Evolutionary conservation across 1,284 basidiomycete species (phyloP), one percentile per base, ranked within the genome.

Genomic region (Puccinia horiana): DNA sequence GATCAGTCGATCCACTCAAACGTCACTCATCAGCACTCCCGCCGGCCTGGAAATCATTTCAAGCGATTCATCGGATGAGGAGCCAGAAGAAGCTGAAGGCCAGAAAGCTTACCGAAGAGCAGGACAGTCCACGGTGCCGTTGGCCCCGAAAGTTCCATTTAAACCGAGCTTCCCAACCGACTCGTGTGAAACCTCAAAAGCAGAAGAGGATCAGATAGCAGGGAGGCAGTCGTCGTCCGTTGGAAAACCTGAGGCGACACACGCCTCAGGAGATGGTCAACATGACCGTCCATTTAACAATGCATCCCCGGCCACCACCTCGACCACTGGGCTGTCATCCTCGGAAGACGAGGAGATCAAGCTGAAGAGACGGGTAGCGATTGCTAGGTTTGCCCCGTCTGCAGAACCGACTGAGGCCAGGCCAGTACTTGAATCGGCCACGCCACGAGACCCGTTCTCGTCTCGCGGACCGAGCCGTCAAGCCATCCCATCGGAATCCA

Each of bases 1-100:
- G 80, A 72, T 81, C 47, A 81, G 80, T 81, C 80, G 80, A 54
- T 63, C 80, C 29, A 72, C 70, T 54, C 80, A 81, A 72, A 81
- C 80, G 44, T 81, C 80, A 52, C 80, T 72, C 26, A 81, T 65
- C 16, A 35, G 29, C 29, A 20, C 37, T 65, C 40, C 35, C 20
- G 20, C 35, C 18, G 29, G 5, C 18, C 65, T 20, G 54, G 56
- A 76, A 63, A 23, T 29, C 20, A 47, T 37, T 14, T 79, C 61
- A 20, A 81, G 78, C 35, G 69, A 44, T 29, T 74, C 61, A n/a
- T 78, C 78, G 1, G 69, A 81, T 42, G 78, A 81, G n/a, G 67
- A 61, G 72, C 76, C 63, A 5, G 76, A 79, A 42, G 65, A 79
- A 14, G 52, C 78, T 8, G 69, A 72, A 49, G 78, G 69, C 29